Percentiles rank a stretch among this genome's conserved stretches.
These are phyloP conservation scores for Mercurialis annua DNA, from an alignment of 345 rosid species.

Conservation along the genomic window DNA sequence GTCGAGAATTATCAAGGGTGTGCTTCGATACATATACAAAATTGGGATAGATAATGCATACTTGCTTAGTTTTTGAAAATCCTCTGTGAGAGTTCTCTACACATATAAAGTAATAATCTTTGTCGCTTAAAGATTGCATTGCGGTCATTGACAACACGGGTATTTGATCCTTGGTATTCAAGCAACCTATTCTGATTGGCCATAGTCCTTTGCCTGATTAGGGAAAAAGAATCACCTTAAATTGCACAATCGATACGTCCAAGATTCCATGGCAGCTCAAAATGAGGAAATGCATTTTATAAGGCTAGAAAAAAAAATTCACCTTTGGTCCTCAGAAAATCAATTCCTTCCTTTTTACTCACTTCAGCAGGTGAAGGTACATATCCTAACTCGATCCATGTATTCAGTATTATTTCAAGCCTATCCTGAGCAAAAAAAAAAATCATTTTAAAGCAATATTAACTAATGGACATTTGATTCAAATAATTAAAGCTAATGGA, in stretches of 20 bases:
- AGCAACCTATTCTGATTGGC: conserved; percentile 59
- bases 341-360: conserved; percentile 64
- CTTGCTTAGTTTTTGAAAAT: conserved; percentile 29
- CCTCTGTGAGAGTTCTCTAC: conserved; percentile 37
- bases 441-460: not conserved
- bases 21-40: not conserved
- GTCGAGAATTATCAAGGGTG: not conserved
- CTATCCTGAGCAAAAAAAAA: conserved; percentile 52
- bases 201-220: conserved; percentile 41
- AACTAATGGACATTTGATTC: not conserved
- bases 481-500: not conserved
- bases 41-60: conserved; percentile 15
- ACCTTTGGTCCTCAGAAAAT: conserved; percentile 58
- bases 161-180: conserved; percentile 34
- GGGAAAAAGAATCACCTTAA: conserved; percentile 17
- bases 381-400: conserved; percentile 54
- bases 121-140: conserved; percentile 39
- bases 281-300: not conserved
- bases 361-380: conserved; percentile 77
- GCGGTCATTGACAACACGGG: conserved; percentile 41
- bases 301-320: conserved; percentile 7
- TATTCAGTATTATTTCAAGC: conserved; percentile 68
- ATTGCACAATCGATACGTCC: not conserved
- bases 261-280: conserved; percentile 6
- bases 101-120: conserved; percentile 53